These are phyloP conservation scores for Danielia oregonensis DNA, from an alignment of 805 yeast genomes.

Conservation along the genomic window DNA sequence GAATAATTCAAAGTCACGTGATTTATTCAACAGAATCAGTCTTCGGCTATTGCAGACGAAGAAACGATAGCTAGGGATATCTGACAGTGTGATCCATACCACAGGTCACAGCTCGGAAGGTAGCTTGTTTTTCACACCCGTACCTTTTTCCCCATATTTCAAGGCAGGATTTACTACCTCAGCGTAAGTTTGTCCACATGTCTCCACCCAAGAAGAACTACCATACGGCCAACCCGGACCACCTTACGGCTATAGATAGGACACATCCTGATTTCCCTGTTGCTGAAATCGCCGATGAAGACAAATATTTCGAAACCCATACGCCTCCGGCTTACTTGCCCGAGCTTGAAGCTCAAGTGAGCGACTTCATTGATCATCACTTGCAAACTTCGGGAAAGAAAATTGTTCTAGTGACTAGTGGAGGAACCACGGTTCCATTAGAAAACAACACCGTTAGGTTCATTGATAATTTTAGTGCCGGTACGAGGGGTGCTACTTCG, in stretches of 20 bases:
- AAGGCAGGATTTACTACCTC: neutral
- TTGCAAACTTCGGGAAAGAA: conserved; percentile 35
- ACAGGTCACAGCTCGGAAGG: too few relatives aligned
- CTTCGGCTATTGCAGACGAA: too few relatives aligned
- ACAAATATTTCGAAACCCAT: conserved; percentile 67
- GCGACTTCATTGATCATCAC: conserved; percentile 61
- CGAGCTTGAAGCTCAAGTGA: conserved; percentile 54
- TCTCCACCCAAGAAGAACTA: conserved; percentile 11
- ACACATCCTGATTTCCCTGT: conserved; percentile 71
- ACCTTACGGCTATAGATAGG: conserved; percentile 76
- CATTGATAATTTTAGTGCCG: conserved; percentile 95
- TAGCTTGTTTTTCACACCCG: neutral
- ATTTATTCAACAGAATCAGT: too few relatives aligned
- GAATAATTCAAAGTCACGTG: too few relatives aligned
- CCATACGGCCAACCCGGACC: conserved; percentile 65
- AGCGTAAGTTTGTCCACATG: too few relatives aligned
- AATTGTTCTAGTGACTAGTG: conserved; percentile 85
- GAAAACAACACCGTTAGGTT: conserved; percentile 96
- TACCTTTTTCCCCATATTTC: neutral
- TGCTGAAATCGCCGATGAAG: conserved; percentile 70
- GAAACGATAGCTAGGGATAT: too few relatives aligned
- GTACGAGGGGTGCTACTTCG: conserved; percentile 95
- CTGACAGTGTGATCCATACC: too few relatives aligned
- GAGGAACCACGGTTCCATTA: conserved; percentile 97
- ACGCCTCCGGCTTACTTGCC: conserved; percentile 71